Base-by-base conservation (phyloP, 2,329 filamentous ascomycete genomes). In the Ceratocystis variospora region DNA sequence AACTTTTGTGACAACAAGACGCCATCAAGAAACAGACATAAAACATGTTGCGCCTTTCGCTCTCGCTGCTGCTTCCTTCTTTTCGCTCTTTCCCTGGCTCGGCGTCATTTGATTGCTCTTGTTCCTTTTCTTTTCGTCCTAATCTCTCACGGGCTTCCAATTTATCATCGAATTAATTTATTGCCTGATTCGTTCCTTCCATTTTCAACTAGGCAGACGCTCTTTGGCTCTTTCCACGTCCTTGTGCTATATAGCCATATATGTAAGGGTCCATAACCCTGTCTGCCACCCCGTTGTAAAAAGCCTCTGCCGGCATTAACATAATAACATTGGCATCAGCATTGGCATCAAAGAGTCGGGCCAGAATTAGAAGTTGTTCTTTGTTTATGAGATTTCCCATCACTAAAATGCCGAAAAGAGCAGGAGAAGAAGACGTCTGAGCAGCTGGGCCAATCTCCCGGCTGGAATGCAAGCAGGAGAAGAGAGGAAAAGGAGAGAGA, bases 251-350 rank as follows among this genome's bases (percentile, higher is more conserved):
- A 25, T 2, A 25, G 19, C 8, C 7, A 25, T 53, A 10, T 33
- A 19, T 19, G 12, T 59, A 59, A 59, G 53, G 53, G 53, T 59
- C 53, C 25, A 33, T 59, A 59, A 59, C 53, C 53, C 53, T 55
- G 50, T 25, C 10, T n/a, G 8, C 45, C 12, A 19, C 17, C 3
- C 37, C 37, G 37, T 17, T 50, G 8, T 55, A 6, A 12, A 12
- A 25, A 55, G 19, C 10, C n/a, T 55, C 22, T 59, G 5, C 33
- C 25, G 10, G 46, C 53, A 55, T 22, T 55, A 28, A 55, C 10
- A 55, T 2, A 48, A 17, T 48, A 48, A 48, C 46, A 22, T 50
- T 50, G 46, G 46, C 46, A 50, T 50, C 22, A 22, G 22, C 46
- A 22, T 50, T 50, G 46, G 46, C 46, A 50, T 50, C 46, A 50